Base-by-base conservation (phyloP, 2,329 filamentous ascomycete species). In the Cladobotryum protrusum region DNA sequence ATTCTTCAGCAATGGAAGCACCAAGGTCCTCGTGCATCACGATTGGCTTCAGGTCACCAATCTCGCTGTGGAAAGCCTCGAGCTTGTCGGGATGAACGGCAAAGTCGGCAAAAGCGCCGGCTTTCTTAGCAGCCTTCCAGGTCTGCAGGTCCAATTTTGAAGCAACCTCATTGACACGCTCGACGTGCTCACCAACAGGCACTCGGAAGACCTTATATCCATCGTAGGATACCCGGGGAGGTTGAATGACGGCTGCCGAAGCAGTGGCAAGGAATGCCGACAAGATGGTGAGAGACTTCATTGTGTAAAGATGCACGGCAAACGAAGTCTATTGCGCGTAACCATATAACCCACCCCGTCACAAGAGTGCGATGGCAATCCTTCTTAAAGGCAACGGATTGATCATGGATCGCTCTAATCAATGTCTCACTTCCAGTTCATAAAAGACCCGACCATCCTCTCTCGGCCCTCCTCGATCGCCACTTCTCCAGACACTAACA, bases 121-220 rank as follows among this genome's bases (percentile, higher is more conserved):
- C 61, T 29, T 61, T 59, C 43, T 63, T 64, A 11, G 65, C 63
- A 17, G 63, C 61, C 58, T 69, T 68, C 69, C 69, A 72, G 4
- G 66, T 66, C 42, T 57, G 54, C 42, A 73, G 59, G 5, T 61
- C 61, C 24, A 72, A 62, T 49, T 61, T 61, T 41, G 59, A 50
- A 43, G 71, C 57, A 50, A 71, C 59, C n/a, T 57, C 52, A 52
- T 64, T 63, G 45, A 73, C 56, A 17, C 57, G 57, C 49, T 56
- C 58, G 17, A 61, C 61, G 44, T 68, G 57, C 40, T 65, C 54
- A 15, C 63, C 61, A 34, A 69, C 66, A 7, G 67, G 59, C n/a
- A 75, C 58, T 17, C 71, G 70, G 46, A 70, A 67, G n/a, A 72
- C 72, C 54, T 73, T 72, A 62, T 70, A 72, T 4, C 72, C 72